A percentile compares a stretch with the other conserved stretches of the same genome.
phyloP scores from a whole-genome alignment of 495 filamentous ascomycete genomes.

The Tuber umbilicatum region DNA sequence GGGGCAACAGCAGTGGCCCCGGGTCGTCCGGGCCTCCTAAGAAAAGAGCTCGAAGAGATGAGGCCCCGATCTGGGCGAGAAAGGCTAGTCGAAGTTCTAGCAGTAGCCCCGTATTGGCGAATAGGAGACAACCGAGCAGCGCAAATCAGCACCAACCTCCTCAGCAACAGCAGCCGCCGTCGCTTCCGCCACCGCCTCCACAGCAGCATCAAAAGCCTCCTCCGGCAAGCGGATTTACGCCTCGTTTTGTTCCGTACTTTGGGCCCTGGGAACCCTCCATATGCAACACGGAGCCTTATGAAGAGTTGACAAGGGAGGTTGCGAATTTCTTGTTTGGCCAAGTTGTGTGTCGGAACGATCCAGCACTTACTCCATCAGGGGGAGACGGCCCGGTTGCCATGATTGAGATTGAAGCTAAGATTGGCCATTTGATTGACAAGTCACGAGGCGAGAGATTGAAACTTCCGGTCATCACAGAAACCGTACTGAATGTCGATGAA shows the following conservation, averaged over 20 bases:
- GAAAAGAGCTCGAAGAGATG: constrained; percentile 41
- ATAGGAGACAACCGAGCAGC: constrained; percentile 36
- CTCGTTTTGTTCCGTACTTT: constrained; percentile 43
- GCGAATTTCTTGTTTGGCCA: constrained; percentile 68
- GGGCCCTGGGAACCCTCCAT: constrained; percentile 72
- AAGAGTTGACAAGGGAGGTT: constrained; percentile 59
- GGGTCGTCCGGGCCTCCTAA: constrained; percentile 34
- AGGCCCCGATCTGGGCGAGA: constrained; percentile 44
- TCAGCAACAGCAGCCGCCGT: constrained; percentile 25
- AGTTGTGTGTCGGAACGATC: constrained; percentile 56
- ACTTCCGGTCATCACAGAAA: constrained; percentile 60
- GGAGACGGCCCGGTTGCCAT: constrained; percentile 52
- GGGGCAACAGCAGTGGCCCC: constrained; percentile 32
- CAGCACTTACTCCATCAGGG: constrained; percentile 47
- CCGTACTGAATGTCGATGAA: constrained; percentile 53
- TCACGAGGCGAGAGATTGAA: constrained; percentile 59
- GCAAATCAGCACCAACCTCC: constrained; percentile 16
- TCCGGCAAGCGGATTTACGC: constrained; percentile 10
- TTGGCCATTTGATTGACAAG: constrained; percentile 71
- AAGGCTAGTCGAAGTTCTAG: constrained; percentile 43
- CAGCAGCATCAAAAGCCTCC: constrained; percentile 26
- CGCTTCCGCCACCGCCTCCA: constrained; percentile 20
- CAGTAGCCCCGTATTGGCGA: constrained; percentile 42
- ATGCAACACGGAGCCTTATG: constrained; percentile 56
- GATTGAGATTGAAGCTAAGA: constrained; percentile 85